phyloP scores from a whole-genome alignment of 257 asterid genomes.

The Solanum paucissectum region DNA sequence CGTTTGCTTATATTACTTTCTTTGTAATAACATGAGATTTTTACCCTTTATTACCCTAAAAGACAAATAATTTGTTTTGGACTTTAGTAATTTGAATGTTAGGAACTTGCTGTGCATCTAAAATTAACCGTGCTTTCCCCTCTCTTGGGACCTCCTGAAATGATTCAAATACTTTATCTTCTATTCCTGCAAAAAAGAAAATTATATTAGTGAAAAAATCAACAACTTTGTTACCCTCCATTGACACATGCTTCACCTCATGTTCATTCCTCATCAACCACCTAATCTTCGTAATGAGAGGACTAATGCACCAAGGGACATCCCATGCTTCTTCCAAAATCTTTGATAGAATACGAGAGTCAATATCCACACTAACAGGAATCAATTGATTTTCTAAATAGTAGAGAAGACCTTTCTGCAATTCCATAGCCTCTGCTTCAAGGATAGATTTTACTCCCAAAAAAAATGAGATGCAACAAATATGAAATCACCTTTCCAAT shows the following conservation, averaged over 20 bases:
- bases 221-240: neutral
- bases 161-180: neutral
- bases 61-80: neutral
- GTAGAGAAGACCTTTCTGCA: neutral
- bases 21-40: no score
- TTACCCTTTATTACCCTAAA: neutral
- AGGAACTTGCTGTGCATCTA: neutral
- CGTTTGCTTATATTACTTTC: no score
- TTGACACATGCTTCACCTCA: neutral
- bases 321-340: neutral
- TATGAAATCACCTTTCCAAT: neutral
- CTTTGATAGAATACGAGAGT: neutral
- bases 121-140: neutral
- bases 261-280: neutral
- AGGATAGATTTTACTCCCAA: neutral
- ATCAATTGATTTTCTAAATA: neutral
- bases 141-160: neutral
- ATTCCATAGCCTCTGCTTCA: neutral
- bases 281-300: neutral
- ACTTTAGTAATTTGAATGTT: no score
- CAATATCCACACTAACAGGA: neutral
- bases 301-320: neutral
- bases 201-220: neutral
- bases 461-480: neutral
- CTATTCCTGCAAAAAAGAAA: neutral